Evolutionary conservation across 2,329 filamentous ascomycete genomes (phyloP).

Genomic region (Elsinoe perseae): DNA sequence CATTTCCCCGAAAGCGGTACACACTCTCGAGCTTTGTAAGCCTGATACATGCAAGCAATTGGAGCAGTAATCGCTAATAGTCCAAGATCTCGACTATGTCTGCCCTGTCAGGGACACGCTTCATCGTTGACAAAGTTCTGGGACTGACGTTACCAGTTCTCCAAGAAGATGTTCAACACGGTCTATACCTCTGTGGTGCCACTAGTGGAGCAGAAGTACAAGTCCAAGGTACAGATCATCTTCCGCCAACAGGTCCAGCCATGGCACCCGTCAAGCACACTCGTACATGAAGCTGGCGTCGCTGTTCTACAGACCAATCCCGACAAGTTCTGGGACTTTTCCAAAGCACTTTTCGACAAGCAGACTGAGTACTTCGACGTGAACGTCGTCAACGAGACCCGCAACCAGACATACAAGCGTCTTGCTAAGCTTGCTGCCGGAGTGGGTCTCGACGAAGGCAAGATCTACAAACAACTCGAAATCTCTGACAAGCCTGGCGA

Average conservation of each 20-base stretch:
- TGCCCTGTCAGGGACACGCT: slow-evolving; percentile 54
- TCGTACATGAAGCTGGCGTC: slow-evolving; percentile 70
- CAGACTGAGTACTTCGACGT: slow-evolving; percentile 80
- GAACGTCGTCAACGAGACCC: slow-evolving; percentile 70
- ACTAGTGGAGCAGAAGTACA: slow-evolving; percentile 54
- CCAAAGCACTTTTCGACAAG: slow-evolving; percentile 56
- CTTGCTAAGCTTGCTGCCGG: slow-evolving; percentile 63
- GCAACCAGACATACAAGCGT: slow-evolving; percentile 75
- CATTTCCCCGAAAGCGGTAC: slow-evolving; percentile 38
- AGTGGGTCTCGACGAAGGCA: slow-evolving; percentile 63
- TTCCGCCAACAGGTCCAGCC: slow-evolving; percentile 90
- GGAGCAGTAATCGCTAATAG: neutral
- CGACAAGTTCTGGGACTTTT: slow-evolving; percentile 73
- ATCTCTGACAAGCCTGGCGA: slow-evolving; percentile 59
- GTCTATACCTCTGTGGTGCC: slow-evolving; percentile 61
- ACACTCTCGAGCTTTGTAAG: slow-evolving; percentile 49
- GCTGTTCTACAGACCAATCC: slow-evolving; percentile 68
- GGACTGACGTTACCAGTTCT: slow-evolving; percentile 40
- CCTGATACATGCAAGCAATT: neutral
- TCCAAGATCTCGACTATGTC: slow-evolving; percentile 72
- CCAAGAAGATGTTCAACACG: slow-evolving; percentile 65
- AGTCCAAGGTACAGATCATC: slow-evolving; percentile 60
- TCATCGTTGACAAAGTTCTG: neutral
- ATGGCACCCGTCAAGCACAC: slow-evolving; percentile 74
- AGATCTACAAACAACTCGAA: slow-evolving; percentile 60